Evolutionary conservation across 495 filamentous ascomycete genomes (phyloP), one percentile per base, ranked within the genome.

Genomic region (Podospora pseudocomata): DNA sequence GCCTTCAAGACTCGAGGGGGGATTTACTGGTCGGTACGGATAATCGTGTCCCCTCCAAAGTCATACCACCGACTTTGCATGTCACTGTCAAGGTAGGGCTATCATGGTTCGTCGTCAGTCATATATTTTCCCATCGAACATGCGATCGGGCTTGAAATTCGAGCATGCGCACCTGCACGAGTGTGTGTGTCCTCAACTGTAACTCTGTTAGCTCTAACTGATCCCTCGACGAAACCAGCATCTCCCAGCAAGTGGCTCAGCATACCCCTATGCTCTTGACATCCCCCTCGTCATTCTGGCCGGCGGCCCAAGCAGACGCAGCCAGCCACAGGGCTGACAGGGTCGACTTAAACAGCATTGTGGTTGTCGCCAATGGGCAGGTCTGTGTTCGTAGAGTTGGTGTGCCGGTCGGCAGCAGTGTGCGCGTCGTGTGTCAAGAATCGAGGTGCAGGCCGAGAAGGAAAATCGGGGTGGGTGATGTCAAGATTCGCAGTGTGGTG

Each of bases 31-130:
- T 99, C 96, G 70, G 93, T 91, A 60, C 96, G 90, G 75, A 98
- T 84, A 71, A 99, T 87, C 5, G 95, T 96, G 78, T 97, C 92
- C 74, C 94, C 95, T 75, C 96, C 96, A 86, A 96, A 99, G 82
- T 99, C 96, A 79, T 92, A 99, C 93, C 95, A 99, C 80, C 96
- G 91, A 83, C 91, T 97, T 85, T 97, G 92, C 89, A 98, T 94
- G 79, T 99, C 96, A 67, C 92, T 93, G 80, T 98, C 95, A 61
- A 99, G 86, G 80, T 97, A 99, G 61, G 96, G 96, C 91, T 97
- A 57, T 26, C 58, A 27, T 55, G 15, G 16, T 26, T 49, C 15
- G n/a, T 18, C n/a, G 67, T 65, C 53, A 65, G 69, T n/a, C 28
- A 20, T n/a, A 55, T 30, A 56, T 58, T 23, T 23, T 23, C 23